Evolutionary conservation across 176 grass and related monocot genomes (phyloP).

Genomic region (bread wheat (Triticum aestivum)): IWGSC_CS_RefSeq_v2.1 NC_057805.1:450351265-450351764

Average conservation of each 20-base stretch:
- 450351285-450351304: constrained; percentile 58
- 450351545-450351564: constrained; percentile 69
- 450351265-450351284: constrained; percentile 47
- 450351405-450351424: constrained; percentile 71
- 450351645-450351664: constrained; percentile 69
- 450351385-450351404: constrained; percentile 52
- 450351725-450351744: constrained; percentile 46
- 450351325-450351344: constrained; percentile 42
- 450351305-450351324: constrained; percentile 49
- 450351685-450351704: constrained; percentile 69
- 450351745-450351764: background rate
- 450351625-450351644: constrained; percentile 62
- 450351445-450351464: no score
- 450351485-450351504: background rate
- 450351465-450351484: no score
- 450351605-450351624: constrained; percentile 54
- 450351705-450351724: constrained; percentile 41
- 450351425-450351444: background rate
- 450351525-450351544: constrained; percentile 65
- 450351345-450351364: constrained; percentile 42
- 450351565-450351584: constrained; percentile 39
- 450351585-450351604: constrained; percentile 39
- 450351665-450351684: constrained; percentile 54
- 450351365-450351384: constrained; percentile 57
- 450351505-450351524: constrained; percentile 42